Conservation (phyloP, 768 basidiomycete genomes). For the Collybia sordida region DNA sequence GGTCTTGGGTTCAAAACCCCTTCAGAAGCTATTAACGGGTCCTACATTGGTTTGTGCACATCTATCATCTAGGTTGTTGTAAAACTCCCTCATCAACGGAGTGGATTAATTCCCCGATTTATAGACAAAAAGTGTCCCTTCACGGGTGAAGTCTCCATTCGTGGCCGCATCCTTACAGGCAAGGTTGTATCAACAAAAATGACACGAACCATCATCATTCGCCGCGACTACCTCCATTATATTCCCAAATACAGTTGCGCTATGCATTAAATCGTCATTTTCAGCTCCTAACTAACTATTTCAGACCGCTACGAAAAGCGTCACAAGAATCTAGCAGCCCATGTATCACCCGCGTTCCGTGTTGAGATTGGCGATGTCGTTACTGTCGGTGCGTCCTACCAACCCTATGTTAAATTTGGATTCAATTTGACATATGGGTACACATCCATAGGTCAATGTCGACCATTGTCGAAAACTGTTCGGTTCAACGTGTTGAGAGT, state of each 20-base stretch:
- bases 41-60: conserved; percentile 89
- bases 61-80: conserved; percentile 1
- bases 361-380: conserved; percentile 92
- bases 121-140: conserved; percentile 99
- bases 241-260: conserved; percentile 98
- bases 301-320: conserved; percentile 97
- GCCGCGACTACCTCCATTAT: conserved; percentile 92
- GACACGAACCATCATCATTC: conserved; percentile 98
- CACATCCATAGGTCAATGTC: conserved; percentile 79
- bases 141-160: conserved; percentile 95
- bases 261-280: neutral
- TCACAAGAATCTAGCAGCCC: conserved; percentile 97
- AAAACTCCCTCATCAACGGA: neutral
- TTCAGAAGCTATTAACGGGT: conserved; percentile 90
- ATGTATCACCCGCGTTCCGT: conserved; percentile 98
- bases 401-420: neutral
- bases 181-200: conserved; percentile 99
- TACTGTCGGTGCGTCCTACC: conserved; percentile 77
- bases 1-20: conserved; percentile 98
- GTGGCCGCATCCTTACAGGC: conserved; percentile 97
- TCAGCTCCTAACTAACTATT: conserved; percentile 5
- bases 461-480: conserved; percentile 97
- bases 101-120: neutral
- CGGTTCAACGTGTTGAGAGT: conserved; percentile 99
- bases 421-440: conserved; percentile 4